Conservation (phyloP, 1,139 yeast species). For the Diutina ranongensis region DNA sequence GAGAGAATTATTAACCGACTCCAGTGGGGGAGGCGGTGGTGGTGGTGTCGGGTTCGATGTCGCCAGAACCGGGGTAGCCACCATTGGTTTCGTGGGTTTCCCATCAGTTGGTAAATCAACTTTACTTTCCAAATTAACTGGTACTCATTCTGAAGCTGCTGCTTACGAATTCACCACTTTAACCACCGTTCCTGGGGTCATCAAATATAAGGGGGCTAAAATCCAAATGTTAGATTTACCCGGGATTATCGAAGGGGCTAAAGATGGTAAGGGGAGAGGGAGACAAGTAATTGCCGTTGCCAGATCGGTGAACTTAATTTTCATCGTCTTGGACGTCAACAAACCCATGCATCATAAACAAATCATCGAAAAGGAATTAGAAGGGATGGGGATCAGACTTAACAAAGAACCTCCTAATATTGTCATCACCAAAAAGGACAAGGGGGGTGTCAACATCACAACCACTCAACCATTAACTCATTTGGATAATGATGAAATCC, state of each 20-base stretch:
- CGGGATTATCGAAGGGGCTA: conserved; percentile 98
- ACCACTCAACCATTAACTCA: conserved; percentile 58
- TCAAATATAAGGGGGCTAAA: conserved; percentile 92
- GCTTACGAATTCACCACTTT: conserved; percentile 95
- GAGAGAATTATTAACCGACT: conserved; percentile 78
- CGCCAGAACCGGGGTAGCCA: conserved; percentile 94
- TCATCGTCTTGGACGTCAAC: conserved; percentile 89
- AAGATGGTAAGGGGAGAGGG: conserved; percentile 99
- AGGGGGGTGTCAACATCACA: conserved; percentile 91
- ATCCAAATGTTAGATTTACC: conserved; percentile 97
- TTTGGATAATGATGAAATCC: conserved; percentile 73
- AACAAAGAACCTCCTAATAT: conserved; percentile 91
- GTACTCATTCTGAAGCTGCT: conserved; percentile 94
- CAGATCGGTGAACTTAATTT: conserved; percentile 84
- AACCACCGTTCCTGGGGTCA: conserved; percentile 95
- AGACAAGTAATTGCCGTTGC: conserved; percentile 98
- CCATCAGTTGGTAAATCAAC: conserved; percentile 98
- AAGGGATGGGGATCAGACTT: conserved; percentile 93
- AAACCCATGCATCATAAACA: conserved; percentile 91
- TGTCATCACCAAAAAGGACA: conserved; percentile 80
- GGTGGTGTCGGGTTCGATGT: conserved; percentile 93
- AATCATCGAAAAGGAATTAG: conserved; percentile 88
- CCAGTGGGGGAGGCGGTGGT: conserved; percentile 74
- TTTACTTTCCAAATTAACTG: conserved; percentile 74
- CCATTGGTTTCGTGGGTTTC: conserved; percentile 95